phyloP scores from a whole-genome alignment of 345 rosid genomes.

The Triadica sebifera region DNA sequence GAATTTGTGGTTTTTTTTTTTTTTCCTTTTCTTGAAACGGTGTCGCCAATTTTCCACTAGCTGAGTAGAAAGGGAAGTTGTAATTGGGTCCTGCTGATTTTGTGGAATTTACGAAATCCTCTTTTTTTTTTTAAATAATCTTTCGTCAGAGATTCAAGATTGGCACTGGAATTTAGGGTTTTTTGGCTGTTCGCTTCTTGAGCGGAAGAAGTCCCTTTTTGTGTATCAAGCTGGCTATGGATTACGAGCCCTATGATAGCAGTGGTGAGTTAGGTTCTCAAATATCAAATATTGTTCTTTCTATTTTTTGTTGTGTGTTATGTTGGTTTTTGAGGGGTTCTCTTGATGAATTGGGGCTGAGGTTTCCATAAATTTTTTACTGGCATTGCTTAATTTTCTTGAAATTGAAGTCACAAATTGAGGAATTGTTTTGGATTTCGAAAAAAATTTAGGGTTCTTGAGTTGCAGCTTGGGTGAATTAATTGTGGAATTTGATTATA shows the following conservation, averaged over 20 bases:
- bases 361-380: background rate
- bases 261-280: constrained; percentile 54
- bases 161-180: constrained; percentile 11
- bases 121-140: too few relatives aligned
- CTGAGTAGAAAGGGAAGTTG: background rate
- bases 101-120: background rate
- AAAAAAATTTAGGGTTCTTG: background rate
- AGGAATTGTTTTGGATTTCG: background rate
- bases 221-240: constrained; percentile 45
- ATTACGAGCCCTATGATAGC: constrained; percentile 69
- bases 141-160: background rate
- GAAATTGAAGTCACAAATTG: background rate
- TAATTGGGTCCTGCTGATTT: background rate
- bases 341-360: constrained; percentile 11
- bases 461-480: background rate
- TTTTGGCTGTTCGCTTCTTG: background rate
- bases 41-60: background rate
- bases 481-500: background rate
- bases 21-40: background rate
- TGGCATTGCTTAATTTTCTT: constrained; percentile 17
- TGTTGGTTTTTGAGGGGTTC: constrained; percentile 8
- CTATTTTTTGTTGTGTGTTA: background rate
- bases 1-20: background rate
- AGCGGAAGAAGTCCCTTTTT: background rate
- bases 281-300: constrained; percentile 15